A percentile compares a stretch with the other conserved stretches of the same genome.
phyloP scores from a whole-genome alignment of 1,284 basidiomycete genomes.

The Pascua sp. region DNA sequence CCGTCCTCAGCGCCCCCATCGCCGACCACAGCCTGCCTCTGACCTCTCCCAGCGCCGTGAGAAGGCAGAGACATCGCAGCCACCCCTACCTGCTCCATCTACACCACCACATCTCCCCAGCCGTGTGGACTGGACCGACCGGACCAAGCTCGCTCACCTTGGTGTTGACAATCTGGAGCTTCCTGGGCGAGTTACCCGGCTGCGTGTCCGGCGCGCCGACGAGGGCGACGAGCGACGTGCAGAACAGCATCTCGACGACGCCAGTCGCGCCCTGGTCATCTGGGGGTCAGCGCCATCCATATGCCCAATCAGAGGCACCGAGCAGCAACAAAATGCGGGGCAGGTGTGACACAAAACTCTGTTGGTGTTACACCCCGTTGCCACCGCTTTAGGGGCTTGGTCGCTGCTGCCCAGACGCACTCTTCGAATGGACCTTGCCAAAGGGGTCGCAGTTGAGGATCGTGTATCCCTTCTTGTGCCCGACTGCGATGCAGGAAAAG shows the following conservation, averaged over 20 bases:
- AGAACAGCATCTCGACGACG: conserved; percentile 99
- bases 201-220: conserved; percentile 86
- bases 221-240: conserved; percentile 92
- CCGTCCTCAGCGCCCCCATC: too few species aligned
- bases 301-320: background rate
- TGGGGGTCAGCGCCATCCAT: conserved; percentile 5
- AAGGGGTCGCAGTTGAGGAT: conserved; percentile 99
- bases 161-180: conserved; percentile 96
- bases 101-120: too few species aligned
- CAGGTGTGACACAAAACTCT: too few species aligned
- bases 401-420: background rate
- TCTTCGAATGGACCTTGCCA: conserved; percentile 86
- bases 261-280: conserved; percentile 83
- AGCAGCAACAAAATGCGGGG: background rate
- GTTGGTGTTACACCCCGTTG: background rate
- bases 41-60: background rate
- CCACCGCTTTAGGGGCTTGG: background rate
- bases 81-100: background rate
- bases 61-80: background rate
- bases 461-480: conserved; percentile 91
- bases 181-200: conserved; percentile 78
- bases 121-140: background rate
- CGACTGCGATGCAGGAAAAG: conserved; percentile 76
- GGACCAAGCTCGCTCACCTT: conserved; percentile 61
- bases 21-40: too few species aligned